Evolutionary conservation across 2,329 filamentous ascomycete genomes (phyloP).

Genomic region (Dactylonectria estremocensis): DNA sequence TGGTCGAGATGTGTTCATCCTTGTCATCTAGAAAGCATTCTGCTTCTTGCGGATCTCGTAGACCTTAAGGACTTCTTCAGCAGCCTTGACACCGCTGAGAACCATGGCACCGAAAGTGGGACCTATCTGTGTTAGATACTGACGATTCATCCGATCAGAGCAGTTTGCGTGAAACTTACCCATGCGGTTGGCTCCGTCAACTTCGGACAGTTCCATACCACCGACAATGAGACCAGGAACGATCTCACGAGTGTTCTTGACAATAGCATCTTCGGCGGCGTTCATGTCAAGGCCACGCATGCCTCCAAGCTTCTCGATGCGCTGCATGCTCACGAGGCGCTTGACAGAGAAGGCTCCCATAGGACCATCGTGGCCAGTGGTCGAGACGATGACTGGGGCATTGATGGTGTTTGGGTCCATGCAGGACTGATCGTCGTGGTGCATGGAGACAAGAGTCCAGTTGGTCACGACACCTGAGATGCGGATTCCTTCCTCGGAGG

Average conservation of each 20-base stretch:
- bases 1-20: background rate
- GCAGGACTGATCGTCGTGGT: slow-evolving; percentile 92
- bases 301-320: slow-evolving; percentile 86
- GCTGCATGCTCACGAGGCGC: slow-evolving; percentile 90
- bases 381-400: slow-evolving; percentile 88
- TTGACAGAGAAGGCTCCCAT: slow-evolving; percentile 95
- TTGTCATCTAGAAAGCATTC: slow-evolving; percentile 71
- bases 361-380: slow-evolving; percentile 91
- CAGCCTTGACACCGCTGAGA: slow-evolving; percentile 89
- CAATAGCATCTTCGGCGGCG: slow-evolving; percentile 90
- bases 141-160: background rate
- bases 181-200: slow-evolving; percentile 94
- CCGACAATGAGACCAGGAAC: slow-evolving; percentile 92
- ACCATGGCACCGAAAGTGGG: slow-evolving; percentile 93
- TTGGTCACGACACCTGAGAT: slow-evolving; percentile 95
- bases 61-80: slow-evolving; percentile 85
- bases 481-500: slow-evolving; percentile 70
- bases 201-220: slow-evolving; percentile 93
- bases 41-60: slow-evolving; percentile 85
- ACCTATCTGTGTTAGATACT: slow-evolving; percentile 50
- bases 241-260: slow-evolving; percentile 91
- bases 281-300: slow-evolving; percentile 98
- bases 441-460: slow-evolving; percentile 92
- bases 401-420: slow-evolving; percentile 99
- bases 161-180: slow-evolving; percentile 60